phyloP scores from a whole-genome alignment of 306 rosid genomes.

The Lagenaria siceraria region DNA sequence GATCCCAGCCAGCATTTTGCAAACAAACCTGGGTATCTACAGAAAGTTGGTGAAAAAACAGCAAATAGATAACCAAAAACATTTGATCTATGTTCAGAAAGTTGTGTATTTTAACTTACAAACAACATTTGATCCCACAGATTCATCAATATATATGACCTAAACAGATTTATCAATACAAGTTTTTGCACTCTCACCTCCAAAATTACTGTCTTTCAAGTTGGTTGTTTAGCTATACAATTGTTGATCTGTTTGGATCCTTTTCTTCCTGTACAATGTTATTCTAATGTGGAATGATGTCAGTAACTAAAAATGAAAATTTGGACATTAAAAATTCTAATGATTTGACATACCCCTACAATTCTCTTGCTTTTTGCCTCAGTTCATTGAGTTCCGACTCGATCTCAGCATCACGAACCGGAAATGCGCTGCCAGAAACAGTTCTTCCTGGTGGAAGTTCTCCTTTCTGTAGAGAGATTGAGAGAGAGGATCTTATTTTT shows the following conservation, averaged over 20 bases:
- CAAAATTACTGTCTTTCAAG: slow-evolving; percentile 1
- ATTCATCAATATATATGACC: background rate
- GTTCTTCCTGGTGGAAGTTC: slow-evolving; percentile 93
- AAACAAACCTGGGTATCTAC: background rate
- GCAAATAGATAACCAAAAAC: background rate
- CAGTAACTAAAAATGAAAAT: background rate
- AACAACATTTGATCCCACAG: background rate
- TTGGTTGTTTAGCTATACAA: slow-evolving; percentile 29
- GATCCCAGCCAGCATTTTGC: background rate
- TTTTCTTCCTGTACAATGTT: slow-evolving; percentile 6
- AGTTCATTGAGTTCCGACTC: slow-evolving; percentile 72
- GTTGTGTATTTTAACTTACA: background rate
- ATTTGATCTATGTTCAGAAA: background rate
- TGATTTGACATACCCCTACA: slow-evolving; percentile 13
- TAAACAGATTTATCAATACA: background rate
- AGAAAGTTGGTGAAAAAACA: background rate
- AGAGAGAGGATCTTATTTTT: background rate
- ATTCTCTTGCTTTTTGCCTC: slow-evolving; percentile 64
- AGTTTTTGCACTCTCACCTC: background rate
- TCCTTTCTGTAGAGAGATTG: slow-evolving; percentile 52
- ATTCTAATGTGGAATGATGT: background rate
- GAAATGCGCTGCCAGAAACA: slow-evolving; percentile 26
- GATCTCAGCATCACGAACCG: slow-evolving; percentile 67
- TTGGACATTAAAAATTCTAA: background rate
- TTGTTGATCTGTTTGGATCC: slow-evolving; percentile 12